Base-by-base conservation (phyloP, 306 rosid species). In the Trifolium fragiferum region DNA sequence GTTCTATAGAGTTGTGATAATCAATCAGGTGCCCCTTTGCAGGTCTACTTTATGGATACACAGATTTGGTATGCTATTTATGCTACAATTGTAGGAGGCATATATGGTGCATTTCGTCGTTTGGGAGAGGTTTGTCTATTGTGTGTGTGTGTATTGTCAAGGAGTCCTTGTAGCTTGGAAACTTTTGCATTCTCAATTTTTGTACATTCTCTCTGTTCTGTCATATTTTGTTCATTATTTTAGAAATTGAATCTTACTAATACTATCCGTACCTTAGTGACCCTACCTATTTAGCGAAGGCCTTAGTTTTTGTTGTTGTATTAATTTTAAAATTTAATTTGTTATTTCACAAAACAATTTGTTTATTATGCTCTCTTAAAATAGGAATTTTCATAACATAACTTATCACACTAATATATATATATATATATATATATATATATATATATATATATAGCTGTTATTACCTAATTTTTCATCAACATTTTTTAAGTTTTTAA, bases 1-100 rank as follows among this genome's bases (percentile, higher is more conserved):
- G 59, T 80, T 76, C 18, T 62, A 38, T 18, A 64, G 38, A 72
- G 30, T 20, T 66, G 20, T 54, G 33, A 35, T 50, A 72, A 49
- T 67, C 59, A 49, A 61, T 63, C 13, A 2, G 72, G 60, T 64
- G 3, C 10, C 55, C 70, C 65, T 68, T 38, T 82, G 78, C 75
- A 94, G 98, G 99, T 94, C 68, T 94, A 94, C 87, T 94, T 94
- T 83, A 94, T 94, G 97, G 98, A 94, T 84, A 89, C 94, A 25
- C 99, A 94, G 83, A 94, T 94, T 76, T 94, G 99, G 99, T 94
- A 90, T 88, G 96, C 99, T 80, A 94, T 94, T 68, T 94, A 80
- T 83, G 89, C 95, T 78, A 94, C 99, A 62, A 74, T 94, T 46
- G 90, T 83, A 32, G 99, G 99, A 62, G 99, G 99, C 72, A 81